Base-by-base conservation (phyloP, 106 monocot genomes). In the Gastrodia elata region DNA sequence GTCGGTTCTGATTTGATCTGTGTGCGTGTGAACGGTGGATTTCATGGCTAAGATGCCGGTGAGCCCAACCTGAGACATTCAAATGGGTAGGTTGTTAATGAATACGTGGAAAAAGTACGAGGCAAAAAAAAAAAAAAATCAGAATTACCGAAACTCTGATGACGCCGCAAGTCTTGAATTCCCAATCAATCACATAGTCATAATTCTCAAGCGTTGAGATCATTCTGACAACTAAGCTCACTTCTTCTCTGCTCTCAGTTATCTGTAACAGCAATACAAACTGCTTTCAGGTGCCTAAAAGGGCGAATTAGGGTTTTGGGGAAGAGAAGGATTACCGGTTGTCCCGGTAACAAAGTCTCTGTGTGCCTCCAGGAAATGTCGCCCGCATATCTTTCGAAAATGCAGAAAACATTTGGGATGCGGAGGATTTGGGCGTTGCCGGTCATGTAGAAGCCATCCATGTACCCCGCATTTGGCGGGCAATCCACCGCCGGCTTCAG, bases 111-210 rank as follows among this genome's bases (percentile, higher is more conserved):
- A 9, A 42, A 14, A 6, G 46, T 46, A 46, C 18, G 13, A 46
- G 16, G 13, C 0, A 0, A 1, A 18, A 46, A 18, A 46, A 46
- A 26, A 10, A 8, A 26, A 24, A 58, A 10, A 24, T 5, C 0
- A 27, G 27, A 13, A 0, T 28, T 79, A 89, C 90, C 82, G 14
- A 71, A 48, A 88, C 39, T 71, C 84, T 87, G 48, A 90, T 86
- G 28, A 86, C 78, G 3, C 86, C 90, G 20, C 80, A 77, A 2
- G 80, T 82, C 72, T 91, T 94, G 79, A 94, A 91, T 46, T 94
- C 90, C 94, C 90, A 88, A 41, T 91, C 94, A 2, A 82, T 39
- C 3, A 94, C 76, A 39, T 90, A 94, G 49, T 94, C 90, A 34
- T 91, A 94, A 70, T 91, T 94, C 9, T 80, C 82, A 0, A 73